Evolutionary conservation across 2,329 filamentous ascomycete species (phyloP), one percentile per base, ranked within the genome.

Genomic region (Claviceps sp.): DNA sequence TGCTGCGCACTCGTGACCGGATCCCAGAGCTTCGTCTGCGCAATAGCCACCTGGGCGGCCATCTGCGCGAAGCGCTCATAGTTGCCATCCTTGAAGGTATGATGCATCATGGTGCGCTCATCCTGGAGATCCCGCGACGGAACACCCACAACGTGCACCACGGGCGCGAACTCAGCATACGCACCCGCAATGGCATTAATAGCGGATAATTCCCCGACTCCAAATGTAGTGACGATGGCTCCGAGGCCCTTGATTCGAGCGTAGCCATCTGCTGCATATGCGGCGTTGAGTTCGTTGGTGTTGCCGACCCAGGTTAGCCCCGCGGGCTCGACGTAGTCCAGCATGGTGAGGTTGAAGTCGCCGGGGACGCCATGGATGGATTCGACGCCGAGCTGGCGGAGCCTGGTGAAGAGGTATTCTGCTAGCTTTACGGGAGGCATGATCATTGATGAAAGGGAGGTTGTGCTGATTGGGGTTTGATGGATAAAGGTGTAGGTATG

Each of bases 181-280:
- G 77, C 74, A 1, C 78, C 79, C 2, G 76, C 78, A 55, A 80
- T 72, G 38, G 74, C 78, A 57, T 81, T 80, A 59, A 80, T 69
- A 5, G 77, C 77, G 3, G 77, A 79, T 7, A 74, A 63, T 54
- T 76, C 73, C 8, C 79, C 79, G 1, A 82, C 79, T 4, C 78
- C 79, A 57, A 80, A 80, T 0, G 79, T 80, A 1, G 79, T 82
- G 36, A 82, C 66, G 7, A 80, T 59, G 38, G 68, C 70, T 5
- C 66, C 64, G 6, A 75, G 62, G 5, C 74, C 73, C 55, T 77
- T 78, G 53, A 78, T 69, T 13, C 78, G 66, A 3, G 74, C 71
- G 56, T 82, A 82, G 2, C 76, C 78, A 55, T 82, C 78, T 2
- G 75, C 74, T 0, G 76, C 75, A 54, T 79, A 80, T 2, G 68